A percentile compares a stretch with the other conserved stretches of the same genome.
phyloP scores from a whole-genome alignment of 2,329 filamentous ascomycete species.

The Phialophora expanda region DNA sequence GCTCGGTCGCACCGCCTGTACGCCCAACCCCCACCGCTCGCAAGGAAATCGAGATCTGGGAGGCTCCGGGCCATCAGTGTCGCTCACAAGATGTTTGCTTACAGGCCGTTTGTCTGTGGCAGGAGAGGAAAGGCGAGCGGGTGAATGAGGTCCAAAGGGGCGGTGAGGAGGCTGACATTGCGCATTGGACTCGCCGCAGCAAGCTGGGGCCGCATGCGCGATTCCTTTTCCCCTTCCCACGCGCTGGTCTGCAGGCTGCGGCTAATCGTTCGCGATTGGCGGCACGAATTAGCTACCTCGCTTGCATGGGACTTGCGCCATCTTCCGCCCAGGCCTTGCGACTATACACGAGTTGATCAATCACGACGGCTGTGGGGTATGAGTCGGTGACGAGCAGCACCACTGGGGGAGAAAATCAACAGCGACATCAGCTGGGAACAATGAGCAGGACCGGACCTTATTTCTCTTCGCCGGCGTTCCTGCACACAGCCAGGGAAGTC shows the following conservation, averaged over 20 bases:
- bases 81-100: not conserved
- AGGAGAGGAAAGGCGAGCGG: not conserved
- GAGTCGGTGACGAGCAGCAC: constrained; percentile 16
- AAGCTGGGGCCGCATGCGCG: constrained; percentile 9
- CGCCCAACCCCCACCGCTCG: not conserved
- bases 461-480: not conserved
- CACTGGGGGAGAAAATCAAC: not conserved
- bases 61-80: not conserved
- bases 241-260: constrained; percentile 20
- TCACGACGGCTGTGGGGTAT: not conserved
- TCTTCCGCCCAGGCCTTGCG: constrained; percentile 13
- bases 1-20: not conserved
- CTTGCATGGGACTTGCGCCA: constrained; percentile 14
- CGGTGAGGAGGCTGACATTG: constrained; percentile 34
- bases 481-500: constrained; percentile 10
- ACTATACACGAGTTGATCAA: constrained; percentile 1
- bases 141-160: constrained; percentile 30
- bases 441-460: not conserved
- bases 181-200: constrained; percentile 2
- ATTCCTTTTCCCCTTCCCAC: constrained; percentile 22
- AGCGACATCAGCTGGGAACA: not conserved
- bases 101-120: constrained; percentile 1
- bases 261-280: constrained; percentile 21
- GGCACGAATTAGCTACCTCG: constrained; percentile 9
- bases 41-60: not conserved